A percentile compares a stretch with the other conserved stretches of the same genome.
Conservation (phyloP, 139 green algal species). For the Dunaliella sp. region DNA sequence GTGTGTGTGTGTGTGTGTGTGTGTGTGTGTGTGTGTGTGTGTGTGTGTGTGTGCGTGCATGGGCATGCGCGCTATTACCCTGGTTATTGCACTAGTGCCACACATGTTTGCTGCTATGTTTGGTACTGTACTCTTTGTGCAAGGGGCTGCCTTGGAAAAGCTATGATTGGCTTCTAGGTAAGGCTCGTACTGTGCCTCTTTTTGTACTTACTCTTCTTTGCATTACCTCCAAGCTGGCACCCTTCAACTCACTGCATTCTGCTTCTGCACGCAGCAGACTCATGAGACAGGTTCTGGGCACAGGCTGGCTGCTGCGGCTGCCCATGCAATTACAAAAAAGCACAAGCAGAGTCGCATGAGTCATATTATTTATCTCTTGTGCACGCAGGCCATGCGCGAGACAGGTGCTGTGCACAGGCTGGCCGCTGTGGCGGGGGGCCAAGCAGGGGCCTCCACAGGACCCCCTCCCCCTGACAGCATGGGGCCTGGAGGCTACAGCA, state of each 20-base stretch:
- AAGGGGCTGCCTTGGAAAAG: background rate
- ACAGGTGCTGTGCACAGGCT: background rate
- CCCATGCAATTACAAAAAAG: no score
- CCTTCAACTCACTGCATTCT: background rate
- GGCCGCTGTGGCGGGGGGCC: background rate
- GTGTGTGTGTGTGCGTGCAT: background rate
- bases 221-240: background rate
- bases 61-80: no score
- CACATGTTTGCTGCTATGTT: no score
- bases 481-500: background rate
- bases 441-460: background rate
- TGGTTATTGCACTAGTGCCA: no score
- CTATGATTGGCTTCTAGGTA: no score
- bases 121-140: no score
- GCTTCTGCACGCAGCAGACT: background rate
- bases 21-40: background rate
- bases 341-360: no score
- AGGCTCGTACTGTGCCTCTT: background rate
- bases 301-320: background rate
- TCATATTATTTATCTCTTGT: background rate
- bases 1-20: no score
- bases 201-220: background rate
- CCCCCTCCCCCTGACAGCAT: background rate
- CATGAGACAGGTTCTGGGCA: background rate
- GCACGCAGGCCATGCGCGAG: background rate